phyloP scores from a whole-genome alignment of 352 stramenopile genomes.

The Globisporangium camurandrum region DNA sequence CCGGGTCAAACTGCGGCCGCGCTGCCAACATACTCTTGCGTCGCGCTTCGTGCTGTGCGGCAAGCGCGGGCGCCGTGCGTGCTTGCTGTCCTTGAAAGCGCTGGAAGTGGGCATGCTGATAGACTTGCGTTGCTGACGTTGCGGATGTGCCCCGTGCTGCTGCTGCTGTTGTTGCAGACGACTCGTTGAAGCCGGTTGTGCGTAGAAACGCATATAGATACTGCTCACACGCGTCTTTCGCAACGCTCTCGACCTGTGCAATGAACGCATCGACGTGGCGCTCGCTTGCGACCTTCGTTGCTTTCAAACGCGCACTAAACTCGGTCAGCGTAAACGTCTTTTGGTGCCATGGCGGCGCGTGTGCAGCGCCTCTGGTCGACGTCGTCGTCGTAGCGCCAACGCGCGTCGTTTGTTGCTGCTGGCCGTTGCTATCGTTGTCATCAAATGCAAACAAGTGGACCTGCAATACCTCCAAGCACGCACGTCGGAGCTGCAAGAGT shows the following conservation, averaged over 20 bases:
- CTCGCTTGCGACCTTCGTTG: constrained; percentile 59
- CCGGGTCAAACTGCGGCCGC: constrained; percentile 12
- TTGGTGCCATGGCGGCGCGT: constrained; percentile 12
- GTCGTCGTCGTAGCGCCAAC: neutral
- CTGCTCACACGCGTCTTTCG: constrained; percentile 57
- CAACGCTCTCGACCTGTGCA: constrained; percentile 37
- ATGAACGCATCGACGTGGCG: constrained; percentile 56
- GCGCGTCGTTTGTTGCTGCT: neutral
- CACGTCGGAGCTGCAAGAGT: constrained; percentile 58
- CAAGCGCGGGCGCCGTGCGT: constrained; percentile 13
- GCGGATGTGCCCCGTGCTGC: too few species aligned
- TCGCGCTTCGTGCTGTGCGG: constrained; percentile 6
- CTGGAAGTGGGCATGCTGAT: too few species aligned
- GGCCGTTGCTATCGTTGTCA: too few species aligned
- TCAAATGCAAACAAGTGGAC: constrained; percentile 45
- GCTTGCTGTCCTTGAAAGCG: too few species aligned
- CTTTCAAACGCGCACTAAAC: constrained; percentile 70
- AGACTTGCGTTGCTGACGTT: too few species aligned
- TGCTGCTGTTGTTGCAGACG: too few species aligned
- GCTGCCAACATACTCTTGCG: constrained; percentile 15
- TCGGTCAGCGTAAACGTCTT: constrained; percentile 76
- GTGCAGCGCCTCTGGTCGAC: too few species aligned
- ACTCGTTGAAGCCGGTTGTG: constrained; percentile 46
- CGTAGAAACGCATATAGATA: constrained; percentile 51
- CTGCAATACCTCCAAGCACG: constrained; percentile 44